phyloP scores from a whole-genome alignment of 768 basidiomycete genomes.

The Lentinus brumalis region DNA sequence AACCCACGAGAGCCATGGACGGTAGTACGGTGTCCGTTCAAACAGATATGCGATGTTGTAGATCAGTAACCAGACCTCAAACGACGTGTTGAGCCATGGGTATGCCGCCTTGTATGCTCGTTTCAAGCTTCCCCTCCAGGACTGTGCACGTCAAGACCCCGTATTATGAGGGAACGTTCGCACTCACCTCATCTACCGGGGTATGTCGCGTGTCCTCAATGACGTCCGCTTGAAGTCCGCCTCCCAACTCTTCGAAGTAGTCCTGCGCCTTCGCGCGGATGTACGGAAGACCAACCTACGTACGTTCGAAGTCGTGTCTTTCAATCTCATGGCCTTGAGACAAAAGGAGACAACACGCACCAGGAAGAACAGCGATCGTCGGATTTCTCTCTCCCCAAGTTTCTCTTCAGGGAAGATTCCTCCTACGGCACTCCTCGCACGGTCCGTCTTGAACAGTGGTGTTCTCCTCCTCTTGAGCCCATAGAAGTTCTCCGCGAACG shows the following conservation, averaged over 20 bases:
- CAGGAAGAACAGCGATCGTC: slow-evolving; percentile 77
- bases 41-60: slow-evolving; percentile 93
- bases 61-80: slow-evolving; percentile 80
- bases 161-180: background rate
- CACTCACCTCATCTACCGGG: slow-evolving; percentile 54
- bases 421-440: slow-evolving; percentile 67
- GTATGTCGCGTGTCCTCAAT: slow-evolving; percentile 52
- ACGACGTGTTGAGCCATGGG: slow-evolving; percentile 76
- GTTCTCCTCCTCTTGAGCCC: slow-evolving; percentile 79
- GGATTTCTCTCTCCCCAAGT: slow-evolving; percentile 66
- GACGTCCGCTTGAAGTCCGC: slow-evolving; percentile 70
- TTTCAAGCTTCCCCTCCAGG: slow-evolving; percentile 53
- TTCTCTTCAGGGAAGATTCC: slow-evolving; percentile 66
- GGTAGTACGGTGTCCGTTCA: slow-evolving; percentile 80
- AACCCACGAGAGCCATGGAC: slow-evolving; percentile 90
- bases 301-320: background rate
- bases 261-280: slow-evolving; percentile 87
- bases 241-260: slow-evolving; percentile 88
- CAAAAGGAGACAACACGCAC: slow-evolving; percentile 44
- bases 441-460: slow-evolving; percentile 70
- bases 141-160: slow-evolving; percentile 38
- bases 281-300: slow-evolving; percentile 86
- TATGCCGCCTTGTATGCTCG: slow-evolving; percentile 72
- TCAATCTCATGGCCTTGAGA: slow-evolving; percentile 9
- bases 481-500: slow-evolving; percentile 96